Evolutionary conservation across 2,329 filamentous ascomycete genomes (phyloP).

Genomic region (Epicoccum sorghinum): DNA sequence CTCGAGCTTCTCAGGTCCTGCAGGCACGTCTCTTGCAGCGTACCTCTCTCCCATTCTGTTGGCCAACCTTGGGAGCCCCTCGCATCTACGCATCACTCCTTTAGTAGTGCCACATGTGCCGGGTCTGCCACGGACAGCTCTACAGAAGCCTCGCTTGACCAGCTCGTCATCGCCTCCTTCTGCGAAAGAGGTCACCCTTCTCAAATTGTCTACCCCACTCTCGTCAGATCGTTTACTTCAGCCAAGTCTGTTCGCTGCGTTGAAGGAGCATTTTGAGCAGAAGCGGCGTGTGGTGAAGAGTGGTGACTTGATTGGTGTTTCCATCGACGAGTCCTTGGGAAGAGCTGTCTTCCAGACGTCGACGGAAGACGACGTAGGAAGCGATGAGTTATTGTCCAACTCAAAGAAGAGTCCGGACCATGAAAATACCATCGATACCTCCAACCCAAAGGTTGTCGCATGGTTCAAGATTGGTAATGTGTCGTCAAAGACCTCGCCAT

Average conservation of each 20-base stretch:
- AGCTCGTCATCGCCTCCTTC: conserved; percentile 61
- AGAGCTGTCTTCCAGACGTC: conserved; percentile 76
- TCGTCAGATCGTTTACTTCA: conserved; percentile 86
- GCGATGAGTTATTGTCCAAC: conserved; percentile 60
- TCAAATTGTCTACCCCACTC: conserved; percentile 86
- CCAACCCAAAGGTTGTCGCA: conserved; percentile 62
- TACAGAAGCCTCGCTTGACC: conserved; percentile 53
- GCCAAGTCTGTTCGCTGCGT: conserved; percentile 80
- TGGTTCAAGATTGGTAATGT: conserved; percentile 89
- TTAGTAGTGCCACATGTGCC: conserved; percentile 60
- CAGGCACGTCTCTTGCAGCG: conserved; percentile 48
- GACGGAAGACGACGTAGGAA: conserved; percentile 71
- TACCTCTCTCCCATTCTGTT: conserved; percentile 87
- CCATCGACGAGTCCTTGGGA: conserved; percentile 85
- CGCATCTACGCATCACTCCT: conserved; percentile 79
- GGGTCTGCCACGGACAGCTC: conserved; percentile 36
- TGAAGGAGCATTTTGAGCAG: conserved; percentile 88
- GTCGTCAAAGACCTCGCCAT: conserved; percentile 51
- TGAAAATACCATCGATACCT: conserved; percentile 17
- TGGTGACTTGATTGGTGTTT: conserved; percentile 87
- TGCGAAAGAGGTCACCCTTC: conserved; percentile 80
- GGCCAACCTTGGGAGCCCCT: conserved; percentile 79
- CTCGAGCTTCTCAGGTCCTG: conserved; percentile 56
- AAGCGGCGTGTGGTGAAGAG: conserved; percentile 82
- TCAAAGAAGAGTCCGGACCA: conserved; percentile 45